Evolutionary conservation across 2,329 filamentous ascomycete species (phyloP).

Genomic region (Neopestalotiopsis sp.): DNA sequence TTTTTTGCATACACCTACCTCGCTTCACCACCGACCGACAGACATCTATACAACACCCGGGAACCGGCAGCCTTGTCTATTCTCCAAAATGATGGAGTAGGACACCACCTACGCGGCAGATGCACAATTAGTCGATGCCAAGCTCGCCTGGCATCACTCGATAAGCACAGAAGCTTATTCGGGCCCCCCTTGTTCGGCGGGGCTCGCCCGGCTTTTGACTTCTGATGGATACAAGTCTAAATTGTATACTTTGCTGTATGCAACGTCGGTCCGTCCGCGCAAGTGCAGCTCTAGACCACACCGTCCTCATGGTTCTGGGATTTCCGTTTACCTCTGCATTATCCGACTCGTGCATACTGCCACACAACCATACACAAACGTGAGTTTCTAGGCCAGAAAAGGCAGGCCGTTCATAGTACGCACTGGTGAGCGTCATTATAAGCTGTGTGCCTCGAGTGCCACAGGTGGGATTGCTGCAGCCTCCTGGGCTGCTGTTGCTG

Average conservation of each 20-base stretch:
- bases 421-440: neutral
- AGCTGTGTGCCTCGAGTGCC: neutral
- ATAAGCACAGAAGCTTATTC: neutral
- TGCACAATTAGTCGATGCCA: neutral
- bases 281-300: neutral
- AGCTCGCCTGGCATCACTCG: neutral
- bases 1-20: neutral
- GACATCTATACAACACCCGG: neutral
- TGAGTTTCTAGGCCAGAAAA: constrained; percentile 5
- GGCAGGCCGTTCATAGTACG: neutral
- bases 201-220: neutral
- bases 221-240: neutral
- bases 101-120: neutral
- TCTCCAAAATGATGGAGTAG: too few species aligned
- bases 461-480: neutral
- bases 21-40: neutral
- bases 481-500: neutral
- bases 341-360: constrained; percentile 1
- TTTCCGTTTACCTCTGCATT: neutral
- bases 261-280: neutral
- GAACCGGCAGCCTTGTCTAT: neutral
- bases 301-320: neutral
- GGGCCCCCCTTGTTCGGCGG: neutral
- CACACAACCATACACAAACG: neutral
- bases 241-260: neutral